Base-by-base conservation (phyloP, 257 asterid species). In the Echites panduratus region DNA sequence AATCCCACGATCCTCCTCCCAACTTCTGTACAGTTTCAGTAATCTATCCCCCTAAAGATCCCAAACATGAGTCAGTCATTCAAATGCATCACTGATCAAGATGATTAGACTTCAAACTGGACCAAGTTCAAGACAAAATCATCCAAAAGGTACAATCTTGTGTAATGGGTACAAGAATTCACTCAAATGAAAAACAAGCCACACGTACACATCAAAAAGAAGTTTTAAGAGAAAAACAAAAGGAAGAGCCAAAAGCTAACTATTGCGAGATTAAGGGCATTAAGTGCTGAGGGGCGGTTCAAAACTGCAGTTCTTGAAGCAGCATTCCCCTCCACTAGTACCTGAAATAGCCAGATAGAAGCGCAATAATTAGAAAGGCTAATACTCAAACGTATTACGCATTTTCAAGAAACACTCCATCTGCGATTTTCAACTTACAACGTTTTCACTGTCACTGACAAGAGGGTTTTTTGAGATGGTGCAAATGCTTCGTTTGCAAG, bases 231-330 rank as follows among this genome's bases (percentile, higher is more conserved):
- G 7, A 35, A 70, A 4, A 61, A 13, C 26, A 12, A 47, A 17
- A 9, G 27, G 47, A 22, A 26, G 22, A 57, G 63, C 27, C 76
- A 62, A 56, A 61, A 71, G 74, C 87, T 70, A 13, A 90, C 99
- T 83, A 82, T 47, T 17, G 97, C 68, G 73, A 83, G 75, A 80
- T 89, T 88, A 19, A 95, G 80, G 73, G 99, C 99, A 86, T 95
- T 92, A 47, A 95, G 89, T 22, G 78, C 86, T 70, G 86, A 73
- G 70, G 98, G 96, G 73, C 99, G 82, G 79, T 95, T 92, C 76
- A 95, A 90, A 77, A 92, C 79, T 47, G 98, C 98, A 70, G 89
- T 95, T 87, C 97, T 89, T 41, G 96, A 90, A 80, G 80, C 71
- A 65, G 84, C 87, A 75, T 83, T 86, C 53, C 88, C 89, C 85